A percentile compares a stretch with the other conserved stretches of the same genome.
Evolutionary conservation across 208 protist species (phyloP).

Genomic region (Trypanosoma theileri): DNA sequence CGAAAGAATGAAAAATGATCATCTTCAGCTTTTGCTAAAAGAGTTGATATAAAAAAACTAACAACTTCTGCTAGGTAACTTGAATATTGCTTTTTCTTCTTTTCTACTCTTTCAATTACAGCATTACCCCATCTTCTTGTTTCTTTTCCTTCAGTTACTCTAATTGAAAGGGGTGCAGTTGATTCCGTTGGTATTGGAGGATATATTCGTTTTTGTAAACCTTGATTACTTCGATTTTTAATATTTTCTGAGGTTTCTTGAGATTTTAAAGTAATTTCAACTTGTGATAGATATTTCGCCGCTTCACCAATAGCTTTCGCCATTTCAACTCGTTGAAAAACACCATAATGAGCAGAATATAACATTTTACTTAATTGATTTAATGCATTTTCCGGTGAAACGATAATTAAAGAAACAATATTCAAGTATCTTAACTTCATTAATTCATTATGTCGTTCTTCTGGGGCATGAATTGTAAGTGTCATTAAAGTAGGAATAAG

Average conservation of each 20-base stretch:
- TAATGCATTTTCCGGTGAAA: slow-evolving; percentile 48
- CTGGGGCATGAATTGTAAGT: slow-evolving; percentile 62
- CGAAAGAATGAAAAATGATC: slow-evolving; percentile 76
- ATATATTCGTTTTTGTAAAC: slow-evolving; percentile 47
- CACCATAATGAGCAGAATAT: slow-evolving; percentile 57
- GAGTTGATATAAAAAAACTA: slow-evolving; percentile 44
- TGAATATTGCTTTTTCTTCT: slow-evolving; percentile 14
- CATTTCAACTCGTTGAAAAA: slow-evolving; percentile 68
- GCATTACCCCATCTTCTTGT: slow-evolving; percentile 71
- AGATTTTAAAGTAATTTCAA: slow-evolving; percentile 24
- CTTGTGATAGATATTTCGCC: slow-evolving; percentile 43
- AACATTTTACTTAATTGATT: slow-evolving; percentile 51
- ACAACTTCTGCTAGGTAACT: slow-evolving; percentile 54
- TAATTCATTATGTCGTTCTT: slow-evolving; percentile 44
- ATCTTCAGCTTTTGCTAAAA: slow-evolving; percentile 45
- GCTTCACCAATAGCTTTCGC: slow-evolving; percentile 62
- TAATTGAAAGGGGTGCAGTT: slow-evolving; percentile 27
- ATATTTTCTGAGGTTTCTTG: background rate
- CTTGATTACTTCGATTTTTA: background rate
- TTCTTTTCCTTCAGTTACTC: slow-evolving; percentile 51
- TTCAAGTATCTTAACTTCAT: slow-evolving; percentile 36
- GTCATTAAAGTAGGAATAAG: slow-evolving; percentile 57
- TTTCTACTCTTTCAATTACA: slow-evolving; percentile 25
- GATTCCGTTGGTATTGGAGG: slow-evolving; percentile 53
- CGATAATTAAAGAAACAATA: slow-evolving; percentile 53